phyloP scores from a whole-genome alignment of 768 basidiomycete species.

The Gymnopilus dilepis region DNA sequence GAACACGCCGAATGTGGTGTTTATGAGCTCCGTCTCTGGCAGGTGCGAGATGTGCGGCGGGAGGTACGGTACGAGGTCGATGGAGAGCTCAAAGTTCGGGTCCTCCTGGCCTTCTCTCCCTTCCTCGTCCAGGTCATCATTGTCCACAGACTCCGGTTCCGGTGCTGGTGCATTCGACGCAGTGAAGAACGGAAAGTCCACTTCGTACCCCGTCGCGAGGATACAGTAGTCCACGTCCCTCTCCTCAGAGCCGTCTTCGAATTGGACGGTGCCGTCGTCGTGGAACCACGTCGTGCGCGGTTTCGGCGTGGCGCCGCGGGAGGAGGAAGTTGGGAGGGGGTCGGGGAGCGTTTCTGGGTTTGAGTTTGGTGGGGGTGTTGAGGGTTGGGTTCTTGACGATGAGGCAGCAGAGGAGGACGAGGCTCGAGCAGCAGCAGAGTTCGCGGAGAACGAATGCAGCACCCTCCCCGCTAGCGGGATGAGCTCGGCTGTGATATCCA shows the following conservation, averaged over 20 bases:
- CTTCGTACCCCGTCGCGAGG: constrained; percentile 78
- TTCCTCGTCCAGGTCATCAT: no score
- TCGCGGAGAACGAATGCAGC: constrained; percentile 58
- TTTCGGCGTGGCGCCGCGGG: constrained; percentile 5
- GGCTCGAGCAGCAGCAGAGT: constrained; percentile 33
- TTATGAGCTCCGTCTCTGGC: constrained; percentile 50
- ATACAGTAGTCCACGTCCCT: constrained; percentile 64
- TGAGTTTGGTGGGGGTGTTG: not conserved
- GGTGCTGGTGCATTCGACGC: constrained; percentile 12
- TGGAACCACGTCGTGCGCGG: constrained; percentile 17
- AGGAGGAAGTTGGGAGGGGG: not conserved
- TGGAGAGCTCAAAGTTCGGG: constrained; percentile 35
- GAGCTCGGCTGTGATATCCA: constrained; percentile 70
- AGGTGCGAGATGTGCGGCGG: constrained; percentile 40
- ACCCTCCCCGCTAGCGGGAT: constrained; percentile 46
- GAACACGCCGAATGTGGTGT: constrained; percentile 70
- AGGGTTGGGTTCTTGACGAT: no score
- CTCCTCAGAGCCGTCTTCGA: constrained; percentile 65
- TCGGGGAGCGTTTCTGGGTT: constrained; percentile 18
- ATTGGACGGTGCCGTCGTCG: constrained; percentile 50
- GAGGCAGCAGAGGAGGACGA: not conserved
- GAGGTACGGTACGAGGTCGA: not conserved
- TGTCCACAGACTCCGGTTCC: no score
- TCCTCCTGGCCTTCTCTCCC: no score
- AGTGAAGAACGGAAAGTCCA: constrained; percentile 66